Percentiles rank a stretch among this genome's conserved stretches.
Evolutionary conservation across 2,329 filamentous ascomycete species (phyloP).

Genomic region (Neofusicoccum sp.): DNA sequence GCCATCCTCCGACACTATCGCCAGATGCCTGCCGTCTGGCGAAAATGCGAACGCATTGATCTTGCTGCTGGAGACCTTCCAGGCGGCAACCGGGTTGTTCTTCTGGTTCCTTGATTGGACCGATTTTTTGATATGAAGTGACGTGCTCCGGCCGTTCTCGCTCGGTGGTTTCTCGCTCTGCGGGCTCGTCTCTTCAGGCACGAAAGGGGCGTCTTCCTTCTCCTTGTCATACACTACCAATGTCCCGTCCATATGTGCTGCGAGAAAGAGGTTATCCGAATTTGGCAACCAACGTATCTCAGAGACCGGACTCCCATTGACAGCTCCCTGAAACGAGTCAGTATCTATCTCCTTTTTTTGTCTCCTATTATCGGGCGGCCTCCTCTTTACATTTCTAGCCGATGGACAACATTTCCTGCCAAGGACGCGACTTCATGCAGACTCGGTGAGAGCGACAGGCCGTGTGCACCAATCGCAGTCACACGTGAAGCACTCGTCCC

Average conservation of each 20-base stretch:
- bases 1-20: constrained; percentile 88
- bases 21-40: constrained; percentile 81
- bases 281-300: constrained; percentile 92
- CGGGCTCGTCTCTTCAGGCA: constrained; percentile 53
- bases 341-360: neutral
- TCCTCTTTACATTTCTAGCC: neutral
- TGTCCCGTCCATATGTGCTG: constrained; percentile 86
- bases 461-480: neutral
- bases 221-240: constrained; percentile 96
- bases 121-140: constrained; percentile 78
- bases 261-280: constrained; percentile 89
- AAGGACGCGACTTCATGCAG: neutral
- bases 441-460: neutral
- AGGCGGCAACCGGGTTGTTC: constrained; percentile 84
- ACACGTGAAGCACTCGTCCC: neutral
- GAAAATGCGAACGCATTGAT: constrained; percentile 93
- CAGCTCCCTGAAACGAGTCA: constrained; percentile 61
- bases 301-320: constrained; percentile 81
- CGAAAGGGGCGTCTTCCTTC: constrained; percentile 81
- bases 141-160: constrained; percentile 37
- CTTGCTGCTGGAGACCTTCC: constrained; percentile 87
- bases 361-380: neutral
- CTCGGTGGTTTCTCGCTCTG: constrained; percentile 21
- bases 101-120: constrained; percentile 94
- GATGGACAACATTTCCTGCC: neutral